Base-by-base conservation (phyloP, 495 filamentous ascomycete genomes). In the Aspergillus diversus region DNA sequence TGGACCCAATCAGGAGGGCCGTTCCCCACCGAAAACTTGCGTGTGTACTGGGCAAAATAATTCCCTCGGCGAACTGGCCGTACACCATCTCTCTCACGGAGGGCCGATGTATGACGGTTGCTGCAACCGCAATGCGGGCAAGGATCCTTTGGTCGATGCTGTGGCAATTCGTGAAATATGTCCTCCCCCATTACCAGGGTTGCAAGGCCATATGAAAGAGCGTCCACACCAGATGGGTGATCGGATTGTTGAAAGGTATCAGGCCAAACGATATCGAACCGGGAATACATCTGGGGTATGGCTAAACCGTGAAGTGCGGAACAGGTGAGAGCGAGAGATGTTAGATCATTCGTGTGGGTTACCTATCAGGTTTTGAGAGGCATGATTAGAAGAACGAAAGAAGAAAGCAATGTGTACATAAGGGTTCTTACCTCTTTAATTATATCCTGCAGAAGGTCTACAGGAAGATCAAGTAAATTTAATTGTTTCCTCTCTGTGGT, bases 181-280 rank as follows among this genome's bases (percentile, higher is more conserved):
- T 90, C 86, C 65, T 90, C 89, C 11, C 87, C 88, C 80, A 92
- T 89, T 16, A 91, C 91, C 61, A 98, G 79, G 0, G 94, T 97
- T 13, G 92, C 87, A 13, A 98, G 80, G 3, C 93, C 93, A 72
- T 96, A 96, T 0, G 94, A 96, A 17, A 97, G 84, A 43, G 94
- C 93, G 79, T 97, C 93, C 33, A 97, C 92, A 46, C 90, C 92
- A 33, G 86, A 84, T 12, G 88, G 83, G 54, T 90, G 85, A 60
- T 91, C 87, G 5, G 85, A 79, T 3, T 85, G 76, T 21, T 83
- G 77, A 49, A 83, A 77, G 6, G 83, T 85, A 65, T 96, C 92
- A 0, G 93, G 94, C 93, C 93, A 98, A 43, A 95, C 89, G 63
- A 97, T 97, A 71, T 97, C 92, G 72, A 98, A 97, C 32, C 91